Conservation (phyloP, 192 early-diverging fungal species). For the Oehlia diaphana region DNA sequence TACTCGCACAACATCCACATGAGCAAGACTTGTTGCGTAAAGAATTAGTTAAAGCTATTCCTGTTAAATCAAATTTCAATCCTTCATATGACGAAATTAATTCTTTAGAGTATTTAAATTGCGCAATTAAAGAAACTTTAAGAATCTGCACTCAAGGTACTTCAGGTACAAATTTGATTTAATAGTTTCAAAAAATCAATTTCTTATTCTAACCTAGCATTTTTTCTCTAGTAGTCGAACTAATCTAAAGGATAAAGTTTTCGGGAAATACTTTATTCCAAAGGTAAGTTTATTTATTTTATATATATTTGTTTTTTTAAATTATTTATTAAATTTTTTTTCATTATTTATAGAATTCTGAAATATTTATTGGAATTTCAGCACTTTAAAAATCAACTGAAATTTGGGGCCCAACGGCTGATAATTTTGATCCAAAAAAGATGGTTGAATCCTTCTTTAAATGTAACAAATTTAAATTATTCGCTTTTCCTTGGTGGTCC, state of each 20-base stretch:
- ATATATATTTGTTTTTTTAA: not conserved
- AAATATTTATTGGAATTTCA: not conserved
- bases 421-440: conserved; percentile 54
- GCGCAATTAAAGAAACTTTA: conserved; percentile 53
- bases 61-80: conserved; percentile 40
- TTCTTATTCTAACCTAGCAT: not conserved
- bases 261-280: conserved; percentile 49
- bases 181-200: not conserved
- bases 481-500: conserved; percentile 51
- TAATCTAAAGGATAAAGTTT: conserved; percentile 33
- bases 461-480: conserved; percentile 35
- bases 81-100: conserved; percentile 50
- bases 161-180: conserved; percentile 25
- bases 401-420: conserved; percentile 5
- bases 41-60: conserved; percentile 47
- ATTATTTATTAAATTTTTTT: too few species aligned
- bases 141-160: conserved; percentile 49
- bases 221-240: conserved; percentile 38
- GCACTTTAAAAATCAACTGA: not conserved
- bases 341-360: not conserved
- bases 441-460: conserved; percentile 47
- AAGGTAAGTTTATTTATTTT: conserved; percentile 35
- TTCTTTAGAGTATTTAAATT: conserved; percentile 47
- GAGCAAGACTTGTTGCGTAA: conserved; percentile 45
- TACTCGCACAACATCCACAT: conserved; percentile 47